Conservation (phyloP, 352 stramenopile genomes). For the Discostella stelligera region DNA sequence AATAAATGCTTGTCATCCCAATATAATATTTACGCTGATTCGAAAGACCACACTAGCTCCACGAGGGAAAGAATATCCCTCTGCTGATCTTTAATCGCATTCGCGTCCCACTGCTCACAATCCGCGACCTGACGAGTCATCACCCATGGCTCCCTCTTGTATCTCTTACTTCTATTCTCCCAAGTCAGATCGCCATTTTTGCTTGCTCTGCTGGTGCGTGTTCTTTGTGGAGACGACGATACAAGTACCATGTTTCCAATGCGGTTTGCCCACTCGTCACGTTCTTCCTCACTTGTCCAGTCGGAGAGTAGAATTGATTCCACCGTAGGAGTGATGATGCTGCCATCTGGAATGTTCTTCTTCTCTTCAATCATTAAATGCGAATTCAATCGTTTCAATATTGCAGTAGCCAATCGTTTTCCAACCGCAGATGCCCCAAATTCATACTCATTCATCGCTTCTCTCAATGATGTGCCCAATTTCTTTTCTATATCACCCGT, state of each 20-base stretch:
- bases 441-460: conserved; percentile 35
- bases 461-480: conserved; percentile 20
- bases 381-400: conserved; percentile 47
- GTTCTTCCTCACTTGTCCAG: conserved; percentile 36
- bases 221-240: conserved; percentile 3
- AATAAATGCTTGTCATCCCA: not conserved
- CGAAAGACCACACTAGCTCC: conserved; percentile 29
- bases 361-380: conserved; percentile 46
- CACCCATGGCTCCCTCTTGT: conserved; percentile 45
- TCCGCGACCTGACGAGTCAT: conserved; percentile 36
- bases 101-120: conserved; percentile 29
- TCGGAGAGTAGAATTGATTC: conserved; percentile 33
- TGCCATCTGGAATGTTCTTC: conserved; percentile 24
- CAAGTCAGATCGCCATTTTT: conserved; percentile 23
- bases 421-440: conserved; percentile 43
- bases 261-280: conserved; percentile 25
- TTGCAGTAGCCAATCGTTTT: conserved; percentile 40
- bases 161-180: conserved; percentile 32
- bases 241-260: conserved; percentile 50
- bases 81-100: conserved; percentile 31
- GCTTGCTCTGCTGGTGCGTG: conserved; percentile 10
- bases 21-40: not conserved
- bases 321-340: conserved; percentile 12
- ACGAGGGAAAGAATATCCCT: conserved; percentile 36
- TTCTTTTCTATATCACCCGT: conserved; percentile 1